phyloP scores from a whole-genome alignment of 2,329 filamentous ascomycete species.

The Aureobasidium subglaciale region DNA sequence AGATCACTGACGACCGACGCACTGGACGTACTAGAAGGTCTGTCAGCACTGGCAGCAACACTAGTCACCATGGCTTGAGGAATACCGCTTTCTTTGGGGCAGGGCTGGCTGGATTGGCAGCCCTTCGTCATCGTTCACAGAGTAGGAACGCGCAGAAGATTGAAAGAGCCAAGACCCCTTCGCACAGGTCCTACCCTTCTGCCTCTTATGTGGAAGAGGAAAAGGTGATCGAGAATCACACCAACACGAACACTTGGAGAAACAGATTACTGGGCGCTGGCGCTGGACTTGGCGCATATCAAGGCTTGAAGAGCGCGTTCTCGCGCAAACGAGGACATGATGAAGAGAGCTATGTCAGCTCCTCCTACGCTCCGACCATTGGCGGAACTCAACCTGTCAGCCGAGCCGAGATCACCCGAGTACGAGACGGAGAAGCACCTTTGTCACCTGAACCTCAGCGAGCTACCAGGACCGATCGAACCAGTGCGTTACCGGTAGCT shows the following conservation, averaged over 20 bases:
- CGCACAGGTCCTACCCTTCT: constrained; percentile 11
- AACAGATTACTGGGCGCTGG: constrained; percentile 40
- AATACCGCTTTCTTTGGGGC: constrained; percentile 33
- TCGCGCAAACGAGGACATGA: constrained; percentile 45
- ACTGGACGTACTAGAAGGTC: constrained; percentile 14
- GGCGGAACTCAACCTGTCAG: constrained; percentile 39
- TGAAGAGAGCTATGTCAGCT: constrained; percentile 45
- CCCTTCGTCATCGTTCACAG: constrained; percentile 29
- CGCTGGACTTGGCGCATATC: constrained; percentile 36
- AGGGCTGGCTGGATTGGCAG: constrained; percentile 49
- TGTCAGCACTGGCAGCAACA: constrained; percentile 1
- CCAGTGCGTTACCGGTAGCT: background rate
- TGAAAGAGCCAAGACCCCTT: constrained; percentile 27
- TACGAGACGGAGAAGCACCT: constrained; percentile 34
- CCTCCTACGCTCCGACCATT: constrained; percentile 42
- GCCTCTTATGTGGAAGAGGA: constrained; percentile 29
- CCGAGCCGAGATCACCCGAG: constrained; percentile 40
- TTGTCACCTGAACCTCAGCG: constrained; percentile 15
- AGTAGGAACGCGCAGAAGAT: constrained; percentile 27
- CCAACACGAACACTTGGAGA: constrained; percentile 36
- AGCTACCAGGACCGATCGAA: constrained; percentile 4
- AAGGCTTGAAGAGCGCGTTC: constrained; percentile 47
- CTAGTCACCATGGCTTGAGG: constrained; percentile 15
- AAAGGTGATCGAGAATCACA: constrained; percentile 24
- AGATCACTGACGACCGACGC: constrained; percentile 17